Conservation (phyloP, 2,329 filamentous ascomycete species). For the Colletotrichum plurivorum region DNA sequence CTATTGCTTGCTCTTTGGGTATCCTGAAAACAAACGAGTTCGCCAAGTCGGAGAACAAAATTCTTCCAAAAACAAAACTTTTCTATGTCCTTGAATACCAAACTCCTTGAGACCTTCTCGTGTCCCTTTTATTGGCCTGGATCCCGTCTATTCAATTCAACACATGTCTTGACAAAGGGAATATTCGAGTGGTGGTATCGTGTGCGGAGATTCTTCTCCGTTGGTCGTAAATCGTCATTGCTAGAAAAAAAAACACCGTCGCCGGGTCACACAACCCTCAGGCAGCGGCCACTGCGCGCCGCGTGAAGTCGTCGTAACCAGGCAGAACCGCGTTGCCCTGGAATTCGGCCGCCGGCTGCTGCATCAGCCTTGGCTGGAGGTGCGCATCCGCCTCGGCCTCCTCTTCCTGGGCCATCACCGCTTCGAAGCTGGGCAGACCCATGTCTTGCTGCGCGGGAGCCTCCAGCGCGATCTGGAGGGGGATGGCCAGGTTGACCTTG, state of each 20-base stretch:
- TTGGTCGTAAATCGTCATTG: conserved; percentile 28
- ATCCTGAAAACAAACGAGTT: conserved; percentile 20
- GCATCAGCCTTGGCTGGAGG: conserved; percentile 57
- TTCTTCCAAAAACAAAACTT: neutral
- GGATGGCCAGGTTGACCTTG: conserved; percentile 61
- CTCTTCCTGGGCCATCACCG: conserved; percentile 57
- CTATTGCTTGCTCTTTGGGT: conserved; percentile 32
- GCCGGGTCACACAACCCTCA: neutral
- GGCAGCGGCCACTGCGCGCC: conserved; percentile 13
- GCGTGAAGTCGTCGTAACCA: conserved; percentile 52
- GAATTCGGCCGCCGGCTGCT: conserved; percentile 50
- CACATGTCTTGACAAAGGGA: conserved; percentile 5
- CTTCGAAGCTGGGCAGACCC: conserved; percentile 65
- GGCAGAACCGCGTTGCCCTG: conserved; percentile 54
- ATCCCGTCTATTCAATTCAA: neutral
- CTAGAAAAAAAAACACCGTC: neutral
- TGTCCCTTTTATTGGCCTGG: neutral
- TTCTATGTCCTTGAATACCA: neutral
- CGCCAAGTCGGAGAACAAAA: neutral
- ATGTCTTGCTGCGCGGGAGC: conserved; percentile 45
- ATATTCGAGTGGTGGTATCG: conserved; percentile 22
- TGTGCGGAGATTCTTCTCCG: neutral
- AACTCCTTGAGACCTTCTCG: neutral
- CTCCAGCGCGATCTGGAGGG: conserved; percentile 66
- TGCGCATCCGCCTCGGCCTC: conserved; percentile 60